phyloP scores from a whole-genome alignment of 305 asterid species.

The Striga hermonthica region DNA sequence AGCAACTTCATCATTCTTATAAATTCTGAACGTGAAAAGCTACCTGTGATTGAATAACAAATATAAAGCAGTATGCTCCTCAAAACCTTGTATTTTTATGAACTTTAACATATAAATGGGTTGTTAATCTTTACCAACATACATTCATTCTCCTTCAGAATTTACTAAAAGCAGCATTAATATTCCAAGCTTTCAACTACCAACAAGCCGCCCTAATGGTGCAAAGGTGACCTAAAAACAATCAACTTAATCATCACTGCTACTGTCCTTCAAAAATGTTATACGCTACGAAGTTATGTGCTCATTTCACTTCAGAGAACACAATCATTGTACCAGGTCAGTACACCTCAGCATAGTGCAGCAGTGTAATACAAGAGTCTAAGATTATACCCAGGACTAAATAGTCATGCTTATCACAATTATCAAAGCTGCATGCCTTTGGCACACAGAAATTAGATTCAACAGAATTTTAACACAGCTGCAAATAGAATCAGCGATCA shows the following conservation, averaged over 20 bases:
- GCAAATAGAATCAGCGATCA: too few relatives aligned
- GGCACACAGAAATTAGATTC: too few relatives aligned
- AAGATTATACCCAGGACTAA: too few relatives aligned
- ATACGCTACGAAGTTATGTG: too few relatives aligned
- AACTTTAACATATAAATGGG: background rate
- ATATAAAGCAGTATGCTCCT: background rate
- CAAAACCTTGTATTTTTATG: background rate
- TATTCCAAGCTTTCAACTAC: background rate
- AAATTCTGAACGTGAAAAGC: background rate
- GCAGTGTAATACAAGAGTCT: too few relatives aligned
- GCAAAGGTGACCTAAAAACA: background rate
- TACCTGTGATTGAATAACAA: background rate
- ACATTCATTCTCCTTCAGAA: conserved; percentile 1
- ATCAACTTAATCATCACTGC: background rate
- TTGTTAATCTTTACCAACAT: background rate
- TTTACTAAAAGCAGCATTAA: conserved; percentile 14
- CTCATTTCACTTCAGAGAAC: too few relatives aligned
- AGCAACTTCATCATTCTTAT: conserved; percentile 22
- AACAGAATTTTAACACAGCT: too few relatives aligned
- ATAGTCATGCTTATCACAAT: too few relatives aligned
- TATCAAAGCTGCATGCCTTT: too few relatives aligned
- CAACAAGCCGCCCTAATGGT: conserved; percentile 17
- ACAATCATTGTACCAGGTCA: too few relatives aligned
- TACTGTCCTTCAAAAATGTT: too few relatives aligned
- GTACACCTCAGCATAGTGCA: too few relatives aligned